Percentiles rank a stretch among this genome's conserved stretches.
phyloP scores from a whole-genome alignment of 495 filamentous ascomycete species.

The Aspergillus saccharolyticus region DNA sequence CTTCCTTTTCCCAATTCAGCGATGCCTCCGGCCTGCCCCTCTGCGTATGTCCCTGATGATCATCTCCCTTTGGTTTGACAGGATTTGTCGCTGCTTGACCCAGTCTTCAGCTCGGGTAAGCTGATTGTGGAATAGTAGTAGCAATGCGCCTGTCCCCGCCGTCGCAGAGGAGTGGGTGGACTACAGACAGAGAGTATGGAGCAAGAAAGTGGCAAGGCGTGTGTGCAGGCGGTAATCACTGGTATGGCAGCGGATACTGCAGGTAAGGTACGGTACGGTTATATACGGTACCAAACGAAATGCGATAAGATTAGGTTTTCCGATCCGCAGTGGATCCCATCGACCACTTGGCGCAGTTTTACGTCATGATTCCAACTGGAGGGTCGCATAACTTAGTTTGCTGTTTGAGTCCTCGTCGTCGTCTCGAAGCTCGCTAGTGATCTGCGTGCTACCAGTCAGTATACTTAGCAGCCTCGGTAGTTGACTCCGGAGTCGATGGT shows the following conservation, averaged over 20 bases:
- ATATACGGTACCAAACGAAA: background rate
- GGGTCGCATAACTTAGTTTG: background rate
- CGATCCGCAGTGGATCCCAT: background rate
- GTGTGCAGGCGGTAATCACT: background rate
- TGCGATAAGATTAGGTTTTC: background rate
- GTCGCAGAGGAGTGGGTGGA: background rate
- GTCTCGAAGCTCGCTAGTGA: background rate
- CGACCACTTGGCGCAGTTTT: background rate
- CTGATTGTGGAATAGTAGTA: too few species aligned
- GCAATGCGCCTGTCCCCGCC: too few species aligned
- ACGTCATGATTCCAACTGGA: background rate
- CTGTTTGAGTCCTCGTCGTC: background rate
- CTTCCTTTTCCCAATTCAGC: background rate
- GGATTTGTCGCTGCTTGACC: background rate
- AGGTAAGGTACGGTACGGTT: background rate
- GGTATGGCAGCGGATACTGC: background rate
- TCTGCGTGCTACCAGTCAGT: background rate
- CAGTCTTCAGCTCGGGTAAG: background rate
- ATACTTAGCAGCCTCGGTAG: conserved; percentile 6
- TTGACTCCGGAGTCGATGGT: too few species aligned
- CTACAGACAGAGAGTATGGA: too few species aligned
- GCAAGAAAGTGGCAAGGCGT: background rate
- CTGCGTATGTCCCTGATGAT: background rate
- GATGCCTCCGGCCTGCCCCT: background rate
- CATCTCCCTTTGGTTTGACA: too few species aligned